phyloP scores from a whole-genome alignment of 2,329 filamentous ascomycete genomes.

The Penicillium concentricum region DNA sequence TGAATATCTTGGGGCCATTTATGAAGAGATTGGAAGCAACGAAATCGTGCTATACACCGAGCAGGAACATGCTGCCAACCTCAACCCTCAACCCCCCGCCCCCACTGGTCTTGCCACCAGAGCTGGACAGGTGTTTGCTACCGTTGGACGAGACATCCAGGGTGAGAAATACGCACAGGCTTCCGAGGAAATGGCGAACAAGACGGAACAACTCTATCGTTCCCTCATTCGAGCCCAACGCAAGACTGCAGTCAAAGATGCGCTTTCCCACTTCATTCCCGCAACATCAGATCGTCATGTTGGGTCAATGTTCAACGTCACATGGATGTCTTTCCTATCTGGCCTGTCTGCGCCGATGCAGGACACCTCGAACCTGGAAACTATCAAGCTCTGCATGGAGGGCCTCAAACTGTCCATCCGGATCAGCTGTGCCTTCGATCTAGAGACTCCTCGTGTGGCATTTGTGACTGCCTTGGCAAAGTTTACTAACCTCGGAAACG shows the following conservation, averaged over 20 bases:
- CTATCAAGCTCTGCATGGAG: slow-evolving; percentile 89
- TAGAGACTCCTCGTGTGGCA: slow-evolving; percentile 89
- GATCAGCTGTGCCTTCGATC: slow-evolving; percentile 88
- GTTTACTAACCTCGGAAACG: slow-evolving; percentile 92
- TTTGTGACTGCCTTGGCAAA: slow-evolving; percentile 92
- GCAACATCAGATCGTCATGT: slow-evolving; percentile 93
- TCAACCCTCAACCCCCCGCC: slow-evolving; percentile 63
- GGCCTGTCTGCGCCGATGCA: slow-evolving; percentile 91
- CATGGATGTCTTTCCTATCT: slow-evolving; percentile 99
- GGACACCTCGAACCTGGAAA: slow-evolving; percentile 87
- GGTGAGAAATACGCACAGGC: slow-evolving; percentile 92
- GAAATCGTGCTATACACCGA: slow-evolving; percentile 96
- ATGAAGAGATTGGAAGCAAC: slow-evolving; percentile 84
- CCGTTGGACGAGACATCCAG: slow-evolving; percentile 86
- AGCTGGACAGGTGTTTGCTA: slow-evolving; percentile 85
- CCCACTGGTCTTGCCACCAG: slow-evolving; percentile 71
- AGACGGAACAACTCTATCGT: slow-evolving; percentile 84
- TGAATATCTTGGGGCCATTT: slow-evolving; percentile 86
- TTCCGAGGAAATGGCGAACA: slow-evolving; percentile 86
- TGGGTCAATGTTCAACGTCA: slow-evolving; percentile 97
- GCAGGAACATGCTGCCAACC: slow-evolving; percentile 79
- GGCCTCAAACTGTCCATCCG: slow-evolving; percentile 92
- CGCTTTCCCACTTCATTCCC: slow-evolving; percentile 74
- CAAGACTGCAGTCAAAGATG: slow-evolving; percentile 69
- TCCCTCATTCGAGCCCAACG: slow-evolving; percentile 87